phyloP scores from a whole-genome alignment of 805 yeast genomes.

The Suhomyces sp. region DNA sequence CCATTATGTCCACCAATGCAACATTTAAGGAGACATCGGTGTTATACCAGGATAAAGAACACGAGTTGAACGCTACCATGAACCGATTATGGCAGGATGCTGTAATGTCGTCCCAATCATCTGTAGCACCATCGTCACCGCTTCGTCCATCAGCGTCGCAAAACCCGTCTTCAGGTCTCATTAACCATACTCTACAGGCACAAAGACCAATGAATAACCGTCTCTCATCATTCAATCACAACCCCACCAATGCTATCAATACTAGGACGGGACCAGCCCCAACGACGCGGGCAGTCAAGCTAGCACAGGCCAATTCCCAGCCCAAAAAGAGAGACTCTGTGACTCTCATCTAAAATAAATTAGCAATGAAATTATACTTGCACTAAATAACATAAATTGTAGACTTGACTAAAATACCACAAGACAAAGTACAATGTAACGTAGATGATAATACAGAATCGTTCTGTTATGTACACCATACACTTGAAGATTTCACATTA shows the following conservation, averaged over 20 bases:
- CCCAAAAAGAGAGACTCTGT: conserved; percentile 4
- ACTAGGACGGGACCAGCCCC: conserved; percentile 25
- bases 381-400: too few species aligned
- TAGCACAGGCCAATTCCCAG: conserved; percentile 13
- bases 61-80: conserved; percentile 22
- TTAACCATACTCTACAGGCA: conserved; percentile 1
- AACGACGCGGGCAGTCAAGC: conserved; percentile 34
- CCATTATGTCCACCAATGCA: conserved; percentile 16
- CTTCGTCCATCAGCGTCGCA: conserved; percentile 1
- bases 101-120: conserved; percentile 6
- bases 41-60: conserved; percentile 28
- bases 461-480: too few species aligned
- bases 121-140: background rate
- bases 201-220: conserved; percentile 21
- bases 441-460: background rate
- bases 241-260: conserved; percentile 7
- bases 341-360: background rate
- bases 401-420: too few species aligned
- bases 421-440: too few species aligned
- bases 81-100: conserved; percentile 43
- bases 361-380: too few species aligned
- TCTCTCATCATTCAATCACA: conserved; percentile 18
- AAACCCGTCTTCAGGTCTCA: background rate
- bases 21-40: conserved; percentile 35
- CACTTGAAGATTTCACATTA: too few species aligned